phyloP scores from a whole-genome alignment of 164 flowering plant genomes.

The Vitis labrusca region DNA sequence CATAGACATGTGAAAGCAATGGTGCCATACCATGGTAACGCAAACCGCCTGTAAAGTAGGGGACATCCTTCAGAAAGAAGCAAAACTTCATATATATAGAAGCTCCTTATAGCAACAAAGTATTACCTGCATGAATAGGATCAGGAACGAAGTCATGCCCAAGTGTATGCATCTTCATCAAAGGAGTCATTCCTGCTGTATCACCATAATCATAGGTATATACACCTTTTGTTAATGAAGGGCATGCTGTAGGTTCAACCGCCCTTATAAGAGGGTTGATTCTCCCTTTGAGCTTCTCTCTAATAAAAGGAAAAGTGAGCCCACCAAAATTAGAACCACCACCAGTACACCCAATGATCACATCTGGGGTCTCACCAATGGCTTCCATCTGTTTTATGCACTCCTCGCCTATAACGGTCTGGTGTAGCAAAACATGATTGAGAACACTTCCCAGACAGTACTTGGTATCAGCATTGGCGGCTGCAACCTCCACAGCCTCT shows the following conservation, averaged over 20 bases:
- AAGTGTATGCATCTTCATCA: constrained; percentile 98
- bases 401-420: constrained; percentile 93
- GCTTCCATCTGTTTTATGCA: constrained; percentile 93
- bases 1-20: constrained; percentile 85
- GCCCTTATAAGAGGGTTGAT: constrained; percentile 85
- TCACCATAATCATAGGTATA: constrained; percentile 95
- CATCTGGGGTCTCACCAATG: constrained; percentile 82
- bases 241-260: constrained; percentile 94
- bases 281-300: constrained; percentile 81
- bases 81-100: background rate
- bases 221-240: constrained; percentile 87
- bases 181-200: constrained; percentile 92
- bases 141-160: constrained; percentile 98
- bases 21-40: constrained; percentile 99
- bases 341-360: constrained; percentile 94
- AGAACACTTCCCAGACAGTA: constrained; percentile 95
- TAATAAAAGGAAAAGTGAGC: constrained; percentile 81
- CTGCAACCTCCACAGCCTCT: constrained; percentile 94
- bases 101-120: background rate
- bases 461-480: constrained; percentile 65
- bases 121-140: constrained; percentile 92
- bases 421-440: constrained; percentile 93
- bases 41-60: constrained; percentile 65
- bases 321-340: constrained; percentile 97
- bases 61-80: background rate